phyloP scores from a whole-genome alignment of 2,329 filamentous ascomycete species.

The Blastomyces emzantsi region DNA sequence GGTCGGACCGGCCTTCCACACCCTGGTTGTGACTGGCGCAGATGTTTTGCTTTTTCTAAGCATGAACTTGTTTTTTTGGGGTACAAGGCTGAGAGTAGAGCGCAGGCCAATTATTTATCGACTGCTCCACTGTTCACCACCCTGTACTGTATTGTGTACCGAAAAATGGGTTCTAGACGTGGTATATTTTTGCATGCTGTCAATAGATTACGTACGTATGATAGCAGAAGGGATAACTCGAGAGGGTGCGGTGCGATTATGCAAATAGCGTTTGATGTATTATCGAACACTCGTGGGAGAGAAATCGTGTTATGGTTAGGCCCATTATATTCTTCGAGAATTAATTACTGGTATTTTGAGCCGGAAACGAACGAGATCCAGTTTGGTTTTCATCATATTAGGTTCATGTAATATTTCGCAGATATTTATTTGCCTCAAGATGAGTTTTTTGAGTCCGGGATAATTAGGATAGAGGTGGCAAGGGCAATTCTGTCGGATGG shows the following conservation, averaged over 20 bases:
- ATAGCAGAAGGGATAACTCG: too few relatives aligned
- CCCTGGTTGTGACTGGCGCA: background rate
- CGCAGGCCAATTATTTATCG: background rate
- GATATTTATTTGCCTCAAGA: background rate
- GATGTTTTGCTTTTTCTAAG: background rate
- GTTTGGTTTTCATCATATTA: too few relatives aligned
- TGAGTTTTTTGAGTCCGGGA: background rate
- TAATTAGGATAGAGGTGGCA: background rate
- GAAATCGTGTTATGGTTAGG: background rate
- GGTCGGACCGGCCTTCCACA: background rate
- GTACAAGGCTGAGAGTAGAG: background rate
- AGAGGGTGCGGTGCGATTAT: too few relatives aligned
- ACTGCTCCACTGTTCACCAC: background rate
- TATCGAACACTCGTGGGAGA: background rate
- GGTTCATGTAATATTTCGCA: background rate
- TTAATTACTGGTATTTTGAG: too few relatives aligned
- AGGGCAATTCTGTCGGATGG: background rate
- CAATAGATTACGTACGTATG: too few relatives aligned
- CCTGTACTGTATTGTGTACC: background rate
- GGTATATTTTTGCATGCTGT: background rate
- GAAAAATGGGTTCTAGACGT: background rate
- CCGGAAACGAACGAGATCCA: too few relatives aligned
- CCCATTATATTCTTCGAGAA: too few relatives aligned
- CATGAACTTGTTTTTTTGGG: background rate
- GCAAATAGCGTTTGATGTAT: background rate